These are phyloP conservation scores for Macrolepiota albuminosa DNA, from an alignment of 768 basidiomycete species.

Conservation along the genomic window DNA sequence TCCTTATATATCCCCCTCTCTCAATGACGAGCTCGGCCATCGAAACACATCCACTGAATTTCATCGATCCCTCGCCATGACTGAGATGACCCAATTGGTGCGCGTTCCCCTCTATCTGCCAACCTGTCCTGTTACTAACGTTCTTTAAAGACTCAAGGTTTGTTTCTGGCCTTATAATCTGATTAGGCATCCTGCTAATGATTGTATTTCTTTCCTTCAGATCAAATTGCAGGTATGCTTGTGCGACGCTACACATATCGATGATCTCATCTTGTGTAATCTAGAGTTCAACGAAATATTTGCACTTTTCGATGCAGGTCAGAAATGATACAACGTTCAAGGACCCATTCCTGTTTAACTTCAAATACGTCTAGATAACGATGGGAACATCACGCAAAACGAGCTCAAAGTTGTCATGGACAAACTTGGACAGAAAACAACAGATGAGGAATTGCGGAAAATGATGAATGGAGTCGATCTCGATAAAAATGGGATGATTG, in stretches of 20 bases:
- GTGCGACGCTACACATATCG: background rate
- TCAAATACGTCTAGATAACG: slow-evolving; percentile 29
- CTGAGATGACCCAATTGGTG: slow-evolving; percentile 6
- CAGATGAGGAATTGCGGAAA: slow-evolving; percentile 42
- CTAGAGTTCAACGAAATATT: slow-evolving; percentile 22
- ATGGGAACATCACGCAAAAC: slow-evolving; percentile 45
- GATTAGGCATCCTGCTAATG: background rate
- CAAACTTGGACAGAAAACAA: slow-evolving; percentile 43
- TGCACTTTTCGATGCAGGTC: slow-evolving; percentile 22
- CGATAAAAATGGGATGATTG: slow-evolving; percentile 40
- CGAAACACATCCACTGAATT: background rate
- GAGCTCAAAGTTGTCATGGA: slow-evolving; percentile 48
- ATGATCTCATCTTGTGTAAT: background rate
- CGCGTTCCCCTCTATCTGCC: background rate
- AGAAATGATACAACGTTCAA: slow-evolving; percentile 10
- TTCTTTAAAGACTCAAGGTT: slow-evolving; percentile 9
- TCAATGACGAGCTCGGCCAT: background rate
- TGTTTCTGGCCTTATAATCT: background rate
- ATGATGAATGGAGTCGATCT: slow-evolving; percentile 48
- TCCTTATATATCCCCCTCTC: background rate
- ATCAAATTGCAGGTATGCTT: slow-evolving; percentile 11
- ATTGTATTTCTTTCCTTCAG: background rate
- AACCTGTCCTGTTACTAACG: slow-evolving; percentile 1
- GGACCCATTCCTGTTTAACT: background rate
- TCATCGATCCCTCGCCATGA: slow-evolving; percentile 1